Conservation (phyloP, 139 green algal genomes). For the Haematococcus lacustris region DNA sequence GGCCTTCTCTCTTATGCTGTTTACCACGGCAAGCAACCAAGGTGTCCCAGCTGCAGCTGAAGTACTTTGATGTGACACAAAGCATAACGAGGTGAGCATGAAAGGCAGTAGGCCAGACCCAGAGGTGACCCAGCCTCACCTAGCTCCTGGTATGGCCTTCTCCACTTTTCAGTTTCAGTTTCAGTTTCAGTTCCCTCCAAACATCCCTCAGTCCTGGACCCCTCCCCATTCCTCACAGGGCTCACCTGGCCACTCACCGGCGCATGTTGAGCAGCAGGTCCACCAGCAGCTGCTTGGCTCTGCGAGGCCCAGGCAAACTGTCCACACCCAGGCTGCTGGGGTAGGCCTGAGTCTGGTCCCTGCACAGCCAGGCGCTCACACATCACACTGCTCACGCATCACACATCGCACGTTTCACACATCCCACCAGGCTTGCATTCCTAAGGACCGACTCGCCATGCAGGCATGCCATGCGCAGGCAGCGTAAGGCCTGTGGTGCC, state of each 20-base stretch:
- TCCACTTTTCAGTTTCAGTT: not conserved
- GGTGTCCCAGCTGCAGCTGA: too few relatives aligned
- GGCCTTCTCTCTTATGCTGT: too few relatives aligned
- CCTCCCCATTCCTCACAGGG: not conserved
- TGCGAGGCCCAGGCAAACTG: not conserved
- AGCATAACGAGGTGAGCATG: not conserved
- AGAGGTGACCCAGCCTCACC: not conserved
- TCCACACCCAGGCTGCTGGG: conserved; percentile 14
- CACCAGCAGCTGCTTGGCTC: conserved; percentile 15
- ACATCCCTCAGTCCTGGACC: not conserved
- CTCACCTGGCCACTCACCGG: conserved; percentile 3
- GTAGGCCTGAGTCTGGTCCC: not conserved
- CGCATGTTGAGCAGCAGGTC: conserved; percentile 10
- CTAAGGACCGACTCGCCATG: too few relatives aligned
- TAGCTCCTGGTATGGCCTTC: not conserved
- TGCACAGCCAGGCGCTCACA: too few relatives aligned
- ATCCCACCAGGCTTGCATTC: too few relatives aligned
- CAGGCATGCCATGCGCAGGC: too few relatives aligned
- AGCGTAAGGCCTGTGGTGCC: too few relatives aligned
- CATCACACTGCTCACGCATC: too few relatives aligned
- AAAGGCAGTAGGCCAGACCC: not conserved
- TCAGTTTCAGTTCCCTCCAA: not conserved
- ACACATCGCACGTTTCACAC: too few relatives aligned
- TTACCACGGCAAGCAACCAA: too few relatives aligned
- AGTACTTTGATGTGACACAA: not conserved